Evolutionary conservation across 1,284 basidiomycete genomes (phyloP).

Genomic region (Dichomitus squalens): DNA sequence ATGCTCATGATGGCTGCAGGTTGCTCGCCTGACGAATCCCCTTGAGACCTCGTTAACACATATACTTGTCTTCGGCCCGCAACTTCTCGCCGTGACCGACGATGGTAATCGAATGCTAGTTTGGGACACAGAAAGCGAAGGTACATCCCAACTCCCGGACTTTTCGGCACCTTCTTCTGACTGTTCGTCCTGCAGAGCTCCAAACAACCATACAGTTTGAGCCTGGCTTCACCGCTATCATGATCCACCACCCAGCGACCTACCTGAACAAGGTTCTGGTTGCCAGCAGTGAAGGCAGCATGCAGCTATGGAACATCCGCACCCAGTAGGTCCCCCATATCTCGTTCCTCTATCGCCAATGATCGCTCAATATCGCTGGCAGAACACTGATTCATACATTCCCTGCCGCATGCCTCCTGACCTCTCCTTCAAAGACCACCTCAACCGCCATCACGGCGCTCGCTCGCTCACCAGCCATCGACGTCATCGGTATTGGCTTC

Average conservation of each 20-base stretch:
- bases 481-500: slow-evolving; percentile 92
- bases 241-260: slow-evolving; percentile 90
- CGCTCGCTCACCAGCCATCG: slow-evolving; percentile 93
- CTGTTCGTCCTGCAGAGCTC: slow-evolving; percentile 44
- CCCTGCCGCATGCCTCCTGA: slow-evolving; percentile 50
- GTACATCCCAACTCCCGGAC: slow-evolving; percentile 40
- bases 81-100: slow-evolving; percentile 79
- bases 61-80: slow-evolving; percentile 79
- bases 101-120: slow-evolving; percentile 80
- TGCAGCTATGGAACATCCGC: slow-evolving; percentile 95
- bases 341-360: slow-evolving; percentile 3
- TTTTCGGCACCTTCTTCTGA: too few relatives aligned
- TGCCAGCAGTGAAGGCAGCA: slow-evolving; percentile 76
- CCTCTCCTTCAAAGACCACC: slow-evolving; percentile 40
- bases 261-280: slow-evolving; percentile 97
- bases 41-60: slow-evolving; percentile 58
- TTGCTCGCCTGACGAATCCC: slow-evolving; percentile 60
- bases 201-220: slow-evolving; percentile 74
- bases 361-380: slow-evolving; percentile 6
- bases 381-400: slow-evolving; percentile 74
- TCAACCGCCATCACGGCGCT: slow-evolving; percentile 72
- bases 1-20: slow-evolving; percentile 37
- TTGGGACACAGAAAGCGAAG: slow-evolving; percentile 73
- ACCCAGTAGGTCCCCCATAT: slow-evolving; percentile 60
- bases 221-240: slow-evolving; percentile 79